A percentile compares a stretch with the other conserved stretches of the same genome.
Evolutionary conservation across 345 rosid genomes (phyloP).

Genomic region (Leavenworthia alabamica): DNA sequence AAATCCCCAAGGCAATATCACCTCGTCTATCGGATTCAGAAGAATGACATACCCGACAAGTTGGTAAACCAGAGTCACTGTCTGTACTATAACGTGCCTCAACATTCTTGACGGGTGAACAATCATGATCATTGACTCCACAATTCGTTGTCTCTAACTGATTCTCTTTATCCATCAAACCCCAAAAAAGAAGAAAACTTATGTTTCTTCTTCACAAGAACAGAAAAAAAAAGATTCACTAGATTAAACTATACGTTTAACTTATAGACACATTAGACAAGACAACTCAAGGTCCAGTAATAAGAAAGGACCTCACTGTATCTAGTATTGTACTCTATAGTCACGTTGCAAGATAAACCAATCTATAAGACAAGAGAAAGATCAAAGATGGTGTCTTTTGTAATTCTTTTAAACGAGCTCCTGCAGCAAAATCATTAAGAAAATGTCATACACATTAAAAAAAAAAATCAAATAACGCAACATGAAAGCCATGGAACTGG

Average conservation of each 20-base stretch:
- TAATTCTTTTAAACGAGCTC: slow-evolving; percentile 16
- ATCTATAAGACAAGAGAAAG: neutral
- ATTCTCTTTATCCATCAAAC: slow-evolving; percentile 62
- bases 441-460: too few relatives aligned
- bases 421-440: slow-evolving; percentile 19
- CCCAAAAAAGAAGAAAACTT: slow-evolving; percentile 8
- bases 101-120: slow-evolving; percentile 32
- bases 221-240: slow-evolving; percentile 6
- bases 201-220: slow-evolving; percentile 21
- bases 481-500: neutral
- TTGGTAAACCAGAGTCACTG: slow-evolving; percentile 54
- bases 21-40: slow-evolving; percentile 84
- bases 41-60: slow-evolving; percentile 96
- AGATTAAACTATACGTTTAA: slow-evolving; percentile 7
- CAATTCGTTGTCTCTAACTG: slow-evolving; percentile 33
- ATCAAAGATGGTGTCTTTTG: slow-evolving; percentile 5
- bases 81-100: slow-evolving; percentile 53
- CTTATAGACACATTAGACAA: neutral
- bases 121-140: slow-evolving; percentile 38
- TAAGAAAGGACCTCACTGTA: slow-evolving; percentile 20
- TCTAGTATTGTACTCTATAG: too few relatives aligned
- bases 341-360: slow-evolving; percentile 4
- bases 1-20: slow-evolving; percentile 63
- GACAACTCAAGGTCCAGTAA: slow-evolving; percentile 13
- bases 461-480: neutral